Base-by-base conservation (phyloP, 306 rosid genomes). In the Gynostemma pentaphyllum region DNA sequence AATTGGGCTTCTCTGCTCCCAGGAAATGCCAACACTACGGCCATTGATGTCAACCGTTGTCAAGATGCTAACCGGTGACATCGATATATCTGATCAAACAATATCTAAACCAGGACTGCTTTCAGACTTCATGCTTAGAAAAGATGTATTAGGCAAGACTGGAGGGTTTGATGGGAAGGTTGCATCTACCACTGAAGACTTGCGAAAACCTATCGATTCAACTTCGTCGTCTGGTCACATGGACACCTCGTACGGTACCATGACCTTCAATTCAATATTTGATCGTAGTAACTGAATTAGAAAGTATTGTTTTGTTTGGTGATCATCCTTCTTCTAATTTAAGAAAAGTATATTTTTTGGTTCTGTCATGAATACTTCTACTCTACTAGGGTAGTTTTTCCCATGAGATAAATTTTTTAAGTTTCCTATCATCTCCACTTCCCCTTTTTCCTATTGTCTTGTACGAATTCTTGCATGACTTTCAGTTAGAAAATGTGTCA, bases 1-100 rank as follows among this genome's bases (percentile, higher is more conserved):
- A 78, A 74, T 90, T 30, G 82, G 88, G 72, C 94, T 90, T 37
- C 82, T 82, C 45, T 90, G 97, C 89, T 80, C 86, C 7, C 97
- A 84, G 72, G 89, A 87, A 67, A 67, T 80, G 67, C 92, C 89
- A 14, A 82, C 82, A 72, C 82, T 80, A 48, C 83, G 97, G 56
- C 97, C 97, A 40, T 44, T 80, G 37, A 90, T 87, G 95, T 79
- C 94, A 37, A 66, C 62, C 2, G 86, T 84, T 13, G 83, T 82
- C 57, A 42, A 67, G 60, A 84, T 90, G 97, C 79, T 90, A 62
- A 57, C 36, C 3, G 95, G 97, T 56, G 73, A 78, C 64, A 32
- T 60, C 16, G 78, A 85, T 7, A 69, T 84, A 72, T 46, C 68
- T 30, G 77, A 74, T 21, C 75, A 73, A 66, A 48, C 62, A 14